Evolutionary conservation across 2,329 filamentous ascomycete genomes (phyloP).

Genomic region (Elsinoe australis): DNA sequence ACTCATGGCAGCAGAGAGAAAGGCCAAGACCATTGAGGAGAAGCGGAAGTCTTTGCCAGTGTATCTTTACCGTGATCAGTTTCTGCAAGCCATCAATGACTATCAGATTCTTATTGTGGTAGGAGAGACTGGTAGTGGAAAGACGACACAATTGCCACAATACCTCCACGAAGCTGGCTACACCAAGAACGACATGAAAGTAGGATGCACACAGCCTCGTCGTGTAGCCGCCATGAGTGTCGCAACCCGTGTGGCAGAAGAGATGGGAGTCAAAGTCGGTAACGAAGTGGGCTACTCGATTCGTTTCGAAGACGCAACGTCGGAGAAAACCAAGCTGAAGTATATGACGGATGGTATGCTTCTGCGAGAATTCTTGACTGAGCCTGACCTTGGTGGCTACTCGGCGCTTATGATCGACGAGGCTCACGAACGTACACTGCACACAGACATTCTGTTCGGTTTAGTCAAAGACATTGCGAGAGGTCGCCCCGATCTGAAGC

Average conservation of each 20-base stretch:
- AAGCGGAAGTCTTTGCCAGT: constrained; percentile 85
- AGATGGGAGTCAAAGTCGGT: constrained; percentile 82
- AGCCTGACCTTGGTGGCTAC: constrained; percentile 75
- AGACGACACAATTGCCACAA: constrained; percentile 91
- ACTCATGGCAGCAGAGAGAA: constrained; percentile 81
- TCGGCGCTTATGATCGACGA: constrained; percentile 94
- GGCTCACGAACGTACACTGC: constrained; percentile 86
- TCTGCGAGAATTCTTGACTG: constrained; percentile 79
- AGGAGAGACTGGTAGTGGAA: constrained; percentile 89
- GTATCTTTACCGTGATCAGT: constrained; percentile 76
- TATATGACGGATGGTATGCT: constrained; percentile 99
- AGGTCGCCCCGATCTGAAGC: constrained; percentile 74
- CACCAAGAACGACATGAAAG: constrained; percentile 72
- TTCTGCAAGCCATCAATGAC: constrained; percentile 76
- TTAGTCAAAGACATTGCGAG: constrained; percentile 81
- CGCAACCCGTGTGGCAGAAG: constrained; percentile 89
- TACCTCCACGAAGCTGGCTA: constrained; percentile 89
- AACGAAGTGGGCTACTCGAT: constrained; percentile 92
- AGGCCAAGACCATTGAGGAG: constrained; percentile 80
- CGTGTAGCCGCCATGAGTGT: constrained; percentile 97
- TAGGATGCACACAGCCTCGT: constrained; percentile 89
- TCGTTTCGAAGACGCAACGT: constrained; percentile 87
- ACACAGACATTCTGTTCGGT: constrained; percentile 83
- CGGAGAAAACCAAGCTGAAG: constrained; percentile 83
- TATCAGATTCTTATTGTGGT: constrained; percentile 88